These are phyloP conservation scores for Glycine latifolia DNA, from an alignment of 306 rosid genomes.

Conservation along the genomic window DNA sequence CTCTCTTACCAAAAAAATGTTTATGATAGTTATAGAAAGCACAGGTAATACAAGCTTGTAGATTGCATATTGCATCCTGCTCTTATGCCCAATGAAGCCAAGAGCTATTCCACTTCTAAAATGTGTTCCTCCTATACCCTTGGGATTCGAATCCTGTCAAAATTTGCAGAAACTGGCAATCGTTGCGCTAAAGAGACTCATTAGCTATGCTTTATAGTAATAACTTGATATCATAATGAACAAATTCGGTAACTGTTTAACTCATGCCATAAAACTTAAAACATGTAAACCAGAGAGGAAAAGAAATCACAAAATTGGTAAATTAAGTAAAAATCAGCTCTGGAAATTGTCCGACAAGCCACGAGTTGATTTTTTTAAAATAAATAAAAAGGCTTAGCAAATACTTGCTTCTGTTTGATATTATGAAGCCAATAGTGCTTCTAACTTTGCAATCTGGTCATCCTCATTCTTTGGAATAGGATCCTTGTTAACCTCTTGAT, in stretches of 20 bases:
- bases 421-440: conserved; percentile 84
- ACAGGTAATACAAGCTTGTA: background rate
- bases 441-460: conserved; percentile 95
- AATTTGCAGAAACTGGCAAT: conserved; percentile 24
- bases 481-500: conserved; percentile 74
- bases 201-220: background rate
- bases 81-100: background rate
- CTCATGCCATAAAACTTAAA: conserved; percentile 6
- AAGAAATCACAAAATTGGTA: conserved; percentile 25
- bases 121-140: background rate
- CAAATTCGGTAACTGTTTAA: background rate
- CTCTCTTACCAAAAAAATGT: background rate
- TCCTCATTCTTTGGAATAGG: conserved; percentile 87
- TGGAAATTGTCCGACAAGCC: conserved; percentile 34
- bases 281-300: conserved; percentile 35
- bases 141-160: background rate
- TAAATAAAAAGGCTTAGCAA: background rate
- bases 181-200: background rate
- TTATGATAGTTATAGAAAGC: background rate
- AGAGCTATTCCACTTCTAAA: background rate
- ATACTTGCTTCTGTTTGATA: conserved; percentile 33
- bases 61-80: too few relatives aligned
- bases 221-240: conserved; percentile 10
- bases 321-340: conserved; percentile 21
- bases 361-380: background rate